Evolutionary conservation across 140 eudicot species (phyloP), one percentile per base, ranked within the genome.

Genomic region (Oenanthe javanica): DNA sequence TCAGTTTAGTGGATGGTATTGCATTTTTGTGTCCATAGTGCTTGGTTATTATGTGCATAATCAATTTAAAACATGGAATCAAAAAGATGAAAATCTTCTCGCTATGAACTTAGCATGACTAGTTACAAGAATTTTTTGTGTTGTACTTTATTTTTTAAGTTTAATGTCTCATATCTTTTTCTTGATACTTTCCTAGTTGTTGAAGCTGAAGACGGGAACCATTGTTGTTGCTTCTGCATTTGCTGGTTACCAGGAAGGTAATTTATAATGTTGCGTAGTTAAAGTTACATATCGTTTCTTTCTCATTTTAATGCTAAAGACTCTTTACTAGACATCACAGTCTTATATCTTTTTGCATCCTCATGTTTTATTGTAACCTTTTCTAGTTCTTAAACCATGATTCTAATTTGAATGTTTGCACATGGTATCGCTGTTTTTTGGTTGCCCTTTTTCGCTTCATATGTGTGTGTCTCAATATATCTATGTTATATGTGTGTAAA

Each of bases 211-310:
- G 93, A 91, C 66, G 96, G 96, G n/a, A 84, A 80, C 90, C 71
- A 86, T 91, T 63, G 86, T 93, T n/a, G 93, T 91, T 67, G 96
- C 96, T 61, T 87, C 96, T 69, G 93, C 96, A 15, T 91, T 91
- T 86, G 82, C 93, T 79, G 96, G 91, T 52, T 91, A 91, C 80
- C 96, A 91, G 69, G 92, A 91, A 59, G 67, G 67, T 59, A 59
- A 59, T 59, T 59, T 6, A 0, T 1, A 59, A 8, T 59, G 27
- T 59, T 21, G 4, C 0, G 21, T 18, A 55, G 2, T 59, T 21
- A 19, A 7, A 8, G 31, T 59, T 6, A 7, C 27, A 23, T 55
- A 51, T 59, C 31, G 31, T 31, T 31, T 31, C 31, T 31, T 31
- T 31, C 31, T 31, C 31, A 31, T 31, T 21, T 19, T 1, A 7